A percentile compares a stretch with the other conserved stretches of the same genome.
These are phyloP conservation scores for Corymbia citriodora DNA, from an alignment of 441 rosid species.

Conservation along the genomic window DNA sequence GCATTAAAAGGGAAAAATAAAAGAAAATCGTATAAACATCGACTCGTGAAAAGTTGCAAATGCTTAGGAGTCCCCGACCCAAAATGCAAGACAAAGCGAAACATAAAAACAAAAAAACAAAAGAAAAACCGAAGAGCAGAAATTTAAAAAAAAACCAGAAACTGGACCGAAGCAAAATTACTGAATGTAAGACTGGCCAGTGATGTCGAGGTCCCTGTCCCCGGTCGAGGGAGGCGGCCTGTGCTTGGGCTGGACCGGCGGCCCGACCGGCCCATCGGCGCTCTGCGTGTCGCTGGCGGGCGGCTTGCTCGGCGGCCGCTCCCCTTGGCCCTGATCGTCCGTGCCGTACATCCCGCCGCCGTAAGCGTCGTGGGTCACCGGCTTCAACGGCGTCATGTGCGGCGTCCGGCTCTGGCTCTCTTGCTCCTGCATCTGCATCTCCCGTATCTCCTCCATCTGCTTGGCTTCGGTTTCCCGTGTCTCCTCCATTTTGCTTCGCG, in stretches of 20 bases:
- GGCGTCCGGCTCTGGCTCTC: constrained; percentile 24
- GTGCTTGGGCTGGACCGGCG: constrained; percentile 30
- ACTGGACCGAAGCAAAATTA: background rate
- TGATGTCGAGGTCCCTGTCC: constrained; percentile 50
- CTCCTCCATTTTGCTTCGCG: constrained; percentile 19
- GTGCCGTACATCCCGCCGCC: constrained; percentile 59
- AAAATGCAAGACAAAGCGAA: background rate
- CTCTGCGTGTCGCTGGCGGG: constrained; percentile 60
- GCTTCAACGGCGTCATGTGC: constrained; percentile 36
- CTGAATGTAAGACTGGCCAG: constrained; percentile 65
- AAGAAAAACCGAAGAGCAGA: background rate
- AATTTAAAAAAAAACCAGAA: background rate
- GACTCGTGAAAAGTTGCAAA: background rate
- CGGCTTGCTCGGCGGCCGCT: constrained; percentile 5
- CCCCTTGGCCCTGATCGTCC: constrained; percentile 19
- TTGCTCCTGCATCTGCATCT: constrained; percentile 10
- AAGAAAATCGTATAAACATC: background rate
- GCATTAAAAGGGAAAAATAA: background rate
- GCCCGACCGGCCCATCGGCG: constrained; percentile 46
- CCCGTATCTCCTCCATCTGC: constrained; percentile 21
- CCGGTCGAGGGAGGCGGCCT: constrained; percentile 54
- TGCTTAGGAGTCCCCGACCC: background rate
- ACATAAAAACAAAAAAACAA: background rate
- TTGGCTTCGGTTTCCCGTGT: background rate
- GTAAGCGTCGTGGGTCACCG: constrained; percentile 47